Evolutionary conservation across 768 basidiomycete species (phyloP).

Genomic region (Boletus subparvulus): DNA sequence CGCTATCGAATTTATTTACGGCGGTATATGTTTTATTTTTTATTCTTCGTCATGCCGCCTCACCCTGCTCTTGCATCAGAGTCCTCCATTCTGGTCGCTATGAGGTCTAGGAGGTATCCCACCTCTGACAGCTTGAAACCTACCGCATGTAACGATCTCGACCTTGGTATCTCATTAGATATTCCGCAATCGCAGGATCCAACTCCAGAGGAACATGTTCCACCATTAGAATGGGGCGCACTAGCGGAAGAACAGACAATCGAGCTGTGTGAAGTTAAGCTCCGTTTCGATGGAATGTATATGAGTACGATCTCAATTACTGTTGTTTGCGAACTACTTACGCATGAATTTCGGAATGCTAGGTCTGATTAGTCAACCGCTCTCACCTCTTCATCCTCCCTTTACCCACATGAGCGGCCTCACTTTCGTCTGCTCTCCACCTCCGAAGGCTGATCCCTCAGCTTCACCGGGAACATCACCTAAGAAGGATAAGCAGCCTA

Average conservation of each 20-base stretch:
- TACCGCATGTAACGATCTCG: constrained; percentile 39
- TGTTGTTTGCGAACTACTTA: constrained; percentile 3
- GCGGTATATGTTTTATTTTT: constrained; percentile 38
- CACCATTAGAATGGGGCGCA: constrained; percentile 45
- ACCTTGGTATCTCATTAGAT: constrained; percentile 37
- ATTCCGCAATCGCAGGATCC: constrained; percentile 13
- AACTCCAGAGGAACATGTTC: constrained; percentile 23
- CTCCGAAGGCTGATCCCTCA: constrained; percentile 26
- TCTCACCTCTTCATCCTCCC: constrained; percentile 45
- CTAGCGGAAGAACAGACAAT: constrained; percentile 61
- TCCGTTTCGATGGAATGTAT: constrained; percentile 45
- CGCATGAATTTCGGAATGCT: background rate
- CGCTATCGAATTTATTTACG: constrained; percentile 58
- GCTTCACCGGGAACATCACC: constrained; percentile 27
- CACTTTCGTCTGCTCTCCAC: constrained; percentile 44
- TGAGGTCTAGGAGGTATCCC: constrained; percentile 55
- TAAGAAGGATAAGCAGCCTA: constrained; percentile 26
- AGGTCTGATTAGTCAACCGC: constrained; percentile 46
- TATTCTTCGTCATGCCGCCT: background rate
- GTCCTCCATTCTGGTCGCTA: constrained; percentile 58
- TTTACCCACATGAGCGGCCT: constrained; percentile 42
- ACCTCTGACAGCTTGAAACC: constrained; percentile 28
- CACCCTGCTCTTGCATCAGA: constrained; percentile 38
- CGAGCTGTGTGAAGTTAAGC: constrained; percentile 58
- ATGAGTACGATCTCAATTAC: constrained; percentile 40